These are phyloP conservation scores for Uronychia setigera DNA, from an alignment of 73 alveolate species.

Conservation along the genomic window DNA sequence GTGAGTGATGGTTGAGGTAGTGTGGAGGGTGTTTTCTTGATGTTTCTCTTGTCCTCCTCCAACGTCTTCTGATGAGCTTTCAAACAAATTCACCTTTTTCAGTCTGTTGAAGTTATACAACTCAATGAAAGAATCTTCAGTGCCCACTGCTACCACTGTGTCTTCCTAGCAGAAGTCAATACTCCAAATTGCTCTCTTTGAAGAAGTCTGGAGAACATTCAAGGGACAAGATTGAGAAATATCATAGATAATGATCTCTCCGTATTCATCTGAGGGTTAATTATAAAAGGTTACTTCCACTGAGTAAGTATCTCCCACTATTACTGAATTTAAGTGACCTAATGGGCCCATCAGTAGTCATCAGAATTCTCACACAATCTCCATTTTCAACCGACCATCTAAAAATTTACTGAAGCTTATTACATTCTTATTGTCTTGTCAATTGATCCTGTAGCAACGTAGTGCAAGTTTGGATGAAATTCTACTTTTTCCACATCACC, in stretches of 20 bases:
- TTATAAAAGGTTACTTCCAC: conserved; percentile 58
- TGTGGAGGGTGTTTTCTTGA: too few relatives aligned
- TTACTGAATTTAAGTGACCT: conserved; percentile 80
- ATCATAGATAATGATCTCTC: conserved; percentile 76
- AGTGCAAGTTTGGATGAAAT: conserved; percentile 92
- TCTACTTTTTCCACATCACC: conserved; percentile 85
- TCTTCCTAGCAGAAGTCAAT: conserved; percentile 88
- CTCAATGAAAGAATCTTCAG: conserved; percentile 86
- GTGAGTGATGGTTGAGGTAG: too few relatives aligned
- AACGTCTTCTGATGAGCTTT: background rate
- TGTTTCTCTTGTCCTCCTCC: too few relatives aligned
- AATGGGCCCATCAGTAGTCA: conserved; percentile 73
- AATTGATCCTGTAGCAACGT: conserved; percentile 89
- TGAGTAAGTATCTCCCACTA: conserved; percentile 74
- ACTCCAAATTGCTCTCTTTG: conserved; percentile 77
- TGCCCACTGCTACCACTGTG: conserved; percentile 75
- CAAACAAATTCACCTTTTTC: conserved; percentile 66
- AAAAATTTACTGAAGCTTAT: background rate
- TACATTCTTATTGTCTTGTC: conserved; percentile 92
- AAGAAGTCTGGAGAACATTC: conserved; percentile 69
- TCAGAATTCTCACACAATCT: conserved; percentile 86
- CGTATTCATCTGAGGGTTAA: conserved; percentile 57
- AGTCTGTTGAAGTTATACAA: conserved; percentile 76
- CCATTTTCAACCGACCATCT: conserved; percentile 77
- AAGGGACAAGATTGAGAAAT: conserved; percentile 76